Evolutionary conservation across 768 basidiomycete species (phyloP), one percentile per base, ranked within the genome.

Genomic region (Leccinum boreale): DNA sequence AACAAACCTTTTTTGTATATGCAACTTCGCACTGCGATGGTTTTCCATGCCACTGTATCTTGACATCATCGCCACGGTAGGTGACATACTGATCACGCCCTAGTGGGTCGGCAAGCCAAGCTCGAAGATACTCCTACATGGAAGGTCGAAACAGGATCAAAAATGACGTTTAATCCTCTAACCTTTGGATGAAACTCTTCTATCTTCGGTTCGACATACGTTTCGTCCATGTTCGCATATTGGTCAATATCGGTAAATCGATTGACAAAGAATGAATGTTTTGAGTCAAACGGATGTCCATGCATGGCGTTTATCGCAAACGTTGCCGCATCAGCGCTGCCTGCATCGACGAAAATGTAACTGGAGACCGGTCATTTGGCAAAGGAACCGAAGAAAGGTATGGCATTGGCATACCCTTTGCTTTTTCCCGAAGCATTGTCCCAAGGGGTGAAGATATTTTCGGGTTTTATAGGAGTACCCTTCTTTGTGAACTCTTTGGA

Each of bases 41-140:
- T 64, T 92, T 91, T 51, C 93, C 92, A 65, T 94, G 92, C 95
- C 94, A 99, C 67, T 85, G 80, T 65, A 99, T 86, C 62, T 87
- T 81, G 53, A 95, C 92, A 62, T 95, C 90, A 65, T 95, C 92
- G 49, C 91, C 92, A 39, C 92, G 86, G 73, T 96, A 94, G 39
- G 92, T 94, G 56, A 92, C 87, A 77, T 94, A 94, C 71, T 99
- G 97, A 73, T 99, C 97, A 59, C 96, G 89, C 35, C 94, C 94
- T 73, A 88, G 86, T 23, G 85, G 79, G 74, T 99, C 97, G 24
- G 86, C 92, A 53, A 98, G 82, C 95, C 96, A 99, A 53, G 92
- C 90, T 49, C 92, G 85, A 60, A 98, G 82, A 76, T 99, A 95
- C 71, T 98, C 97, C 94, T 98, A 63, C 28, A 2, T 26, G 19